Conservation (phyloP, 257 asterid genomes). For the Anisodus acutangulus region DNA sequence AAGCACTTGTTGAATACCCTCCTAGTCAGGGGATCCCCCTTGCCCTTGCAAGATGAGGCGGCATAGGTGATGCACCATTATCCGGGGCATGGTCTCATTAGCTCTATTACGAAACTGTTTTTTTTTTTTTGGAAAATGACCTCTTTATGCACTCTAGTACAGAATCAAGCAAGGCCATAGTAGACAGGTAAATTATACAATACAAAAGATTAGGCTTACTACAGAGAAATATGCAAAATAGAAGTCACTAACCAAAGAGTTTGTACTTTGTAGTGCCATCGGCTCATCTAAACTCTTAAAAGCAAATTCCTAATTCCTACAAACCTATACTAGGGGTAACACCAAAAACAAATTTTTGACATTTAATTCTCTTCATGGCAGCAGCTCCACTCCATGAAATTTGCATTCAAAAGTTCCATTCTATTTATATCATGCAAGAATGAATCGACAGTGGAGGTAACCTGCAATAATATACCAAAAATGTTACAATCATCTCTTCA, state of each 20-base stretch:
- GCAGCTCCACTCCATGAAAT: not conserved
- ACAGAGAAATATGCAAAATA: not conserved
- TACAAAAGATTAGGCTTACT: not conserved
- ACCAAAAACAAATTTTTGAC: constrained; percentile 7
- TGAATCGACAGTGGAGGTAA: constrained; percentile 69
- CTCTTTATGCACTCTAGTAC: too few species aligned
- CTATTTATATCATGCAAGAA: constrained; percentile 46
- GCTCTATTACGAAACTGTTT: too few species aligned
- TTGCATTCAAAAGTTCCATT: not conserved
- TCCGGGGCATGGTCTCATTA: too few species aligned
- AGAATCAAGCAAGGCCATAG: not conserved
- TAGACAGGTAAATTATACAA: not conserved
- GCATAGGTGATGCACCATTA: too few species aligned
- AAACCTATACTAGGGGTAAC: not conserved
- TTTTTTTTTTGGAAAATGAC: too few species aligned
- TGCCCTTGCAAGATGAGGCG: too few species aligned
- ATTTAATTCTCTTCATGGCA: not conserved
- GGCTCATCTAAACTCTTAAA: constrained; percentile 6
- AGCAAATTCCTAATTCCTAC: not conserved
- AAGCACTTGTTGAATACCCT: too few species aligned
- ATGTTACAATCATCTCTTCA: not conserved
- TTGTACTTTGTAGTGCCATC: not conserved
- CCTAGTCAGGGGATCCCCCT: too few species aligned
- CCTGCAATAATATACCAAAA: constrained; percentile 56
- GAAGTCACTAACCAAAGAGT: not conserved